Conservation (phyloP, 164 flowering plant species). For the Aristolochia contorta region DNA sequence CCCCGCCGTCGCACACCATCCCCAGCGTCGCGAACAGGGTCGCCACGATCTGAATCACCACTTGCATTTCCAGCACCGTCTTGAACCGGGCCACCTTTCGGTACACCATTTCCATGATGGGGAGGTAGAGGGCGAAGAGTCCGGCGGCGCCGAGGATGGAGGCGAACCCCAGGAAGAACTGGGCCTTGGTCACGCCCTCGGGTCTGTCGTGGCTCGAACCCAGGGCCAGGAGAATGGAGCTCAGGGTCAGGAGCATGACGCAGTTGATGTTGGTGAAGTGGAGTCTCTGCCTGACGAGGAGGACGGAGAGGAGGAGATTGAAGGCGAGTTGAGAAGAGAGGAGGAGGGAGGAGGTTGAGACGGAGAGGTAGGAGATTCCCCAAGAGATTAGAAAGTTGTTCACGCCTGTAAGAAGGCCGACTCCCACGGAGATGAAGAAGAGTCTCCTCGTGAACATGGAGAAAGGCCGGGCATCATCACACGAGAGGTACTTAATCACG, state of each 20-base stretch:
- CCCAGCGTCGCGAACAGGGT: slow-evolving; percentile 52
- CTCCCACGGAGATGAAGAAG: slow-evolving; percentile 10
- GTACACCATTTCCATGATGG: slow-evolving; percentile 27
- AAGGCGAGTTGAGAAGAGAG: slow-evolving; percentile 58
- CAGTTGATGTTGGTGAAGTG: slow-evolving; percentile 52
- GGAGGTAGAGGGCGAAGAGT: slow-evolving; percentile 57
- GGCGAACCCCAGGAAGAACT: slow-evolving; percentile 52
- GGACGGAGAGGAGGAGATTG: slow-evolving; percentile 47
- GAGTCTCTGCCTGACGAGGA: slow-evolving; percentile 56
- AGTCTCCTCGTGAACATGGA: slow-evolving; percentile 26
- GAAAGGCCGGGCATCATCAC: too few relatives aligned
- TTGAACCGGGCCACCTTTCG: slow-evolving; percentile 16
- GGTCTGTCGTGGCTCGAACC: slow-evolving; percentile 37
- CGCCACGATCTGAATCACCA: slow-evolving; percentile 52
- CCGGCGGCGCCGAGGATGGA: slow-evolving; percentile 57
- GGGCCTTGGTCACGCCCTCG: slow-evolving; percentile 17
- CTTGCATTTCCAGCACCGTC: slow-evolving; percentile 69
- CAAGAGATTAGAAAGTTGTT: slow-evolving; percentile 62
- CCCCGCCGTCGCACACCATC: slow-evolving; percentile 45
- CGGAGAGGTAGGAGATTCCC: slow-evolving; percentile 67
- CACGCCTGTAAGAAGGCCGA: slow-evolving; percentile 52
- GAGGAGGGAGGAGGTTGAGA: slow-evolving; percentile 62
- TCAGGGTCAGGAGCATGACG: slow-evolving; percentile 50
- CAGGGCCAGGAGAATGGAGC: slow-evolving; percentile 47
- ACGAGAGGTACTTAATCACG: too few relatives aligned